These are phyloP conservation scores for Apiospora kogelbergensis DNA, from an alignment of 2,329 filamentous ascomycete genomes.

Conservation along the genomic window DNA sequence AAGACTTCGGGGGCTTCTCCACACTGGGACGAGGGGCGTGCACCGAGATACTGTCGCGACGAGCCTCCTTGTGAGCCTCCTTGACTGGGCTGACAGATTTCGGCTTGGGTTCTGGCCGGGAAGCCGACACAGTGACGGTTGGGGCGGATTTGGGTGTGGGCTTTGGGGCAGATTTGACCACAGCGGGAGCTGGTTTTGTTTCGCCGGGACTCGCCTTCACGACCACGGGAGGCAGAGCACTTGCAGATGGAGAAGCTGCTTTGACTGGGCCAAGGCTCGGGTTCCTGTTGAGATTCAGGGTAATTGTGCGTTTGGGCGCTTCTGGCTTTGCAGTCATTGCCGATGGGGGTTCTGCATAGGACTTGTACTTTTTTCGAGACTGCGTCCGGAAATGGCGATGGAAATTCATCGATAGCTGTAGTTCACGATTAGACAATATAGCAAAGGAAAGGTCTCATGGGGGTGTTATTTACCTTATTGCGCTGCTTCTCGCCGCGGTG, in stretches of 20 bases:
- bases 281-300: conserved; percentile 30
- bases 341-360: conserved; percentile 12
- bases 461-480: conserved; percentile 15
- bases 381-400: conserved; percentile 26
- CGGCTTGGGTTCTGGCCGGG: not conserved
- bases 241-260: conserved; percentile 2
- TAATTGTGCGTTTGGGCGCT: conserved; percentile 32
- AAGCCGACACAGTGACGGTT: not conserved
- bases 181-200: conserved; percentile 9
- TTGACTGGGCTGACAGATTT: not conserved
- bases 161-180: conserved; percentile 5
- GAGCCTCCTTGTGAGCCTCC: conserved; percentile 21
- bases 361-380: conserved; percentile 25
- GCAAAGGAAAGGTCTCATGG: not conserved
- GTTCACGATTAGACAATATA: not conserved
- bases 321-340: conserved; percentile 17
- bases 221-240: not conserved
- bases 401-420: conserved; percentile 23
- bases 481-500: conserved; percentile 26
- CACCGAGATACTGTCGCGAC: conserved; percentile 29
- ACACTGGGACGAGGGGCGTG: conserved; percentile 27
- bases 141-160: not conserved
- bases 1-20: conserved; percentile 17
- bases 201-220: not conserved
- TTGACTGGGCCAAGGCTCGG: conserved; percentile 22